Percentiles rank a stretch among this genome's conserved stretches.
Conservation (phyloP, 257 asterid species). For the Capsicum pubescens region DNA sequence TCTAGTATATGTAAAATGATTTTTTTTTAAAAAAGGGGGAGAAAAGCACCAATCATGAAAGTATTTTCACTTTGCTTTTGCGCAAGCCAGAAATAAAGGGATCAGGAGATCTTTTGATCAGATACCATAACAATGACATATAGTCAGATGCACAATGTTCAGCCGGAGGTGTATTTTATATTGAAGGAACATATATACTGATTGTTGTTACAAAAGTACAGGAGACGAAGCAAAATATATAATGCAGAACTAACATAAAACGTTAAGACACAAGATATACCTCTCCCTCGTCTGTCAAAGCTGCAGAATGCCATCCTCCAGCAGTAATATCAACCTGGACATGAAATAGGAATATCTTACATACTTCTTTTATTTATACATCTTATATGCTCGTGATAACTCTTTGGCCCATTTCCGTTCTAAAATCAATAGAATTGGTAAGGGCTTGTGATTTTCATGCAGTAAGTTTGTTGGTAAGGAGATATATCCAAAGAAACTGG, state of each 20-base stretch:
- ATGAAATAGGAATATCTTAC: constrained; percentile 29
- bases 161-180: not conserved
- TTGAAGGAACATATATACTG: constrained; percentile 5
- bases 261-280: constrained; percentile 41
- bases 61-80: constrained; percentile 17
- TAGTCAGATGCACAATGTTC: not conserved
- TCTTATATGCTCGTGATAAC: not conserved
- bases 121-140: not conserved
- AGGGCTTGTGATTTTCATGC: not conserved
- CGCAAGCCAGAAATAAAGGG: not conserved
- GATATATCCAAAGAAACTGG: not conserved
- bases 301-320: constrained; percentile 99
- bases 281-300: constrained; percentile 93
- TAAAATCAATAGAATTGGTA: not conserved
- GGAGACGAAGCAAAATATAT: not conserved
- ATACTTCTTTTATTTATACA: constrained; percentile 28
- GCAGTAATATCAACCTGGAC: constrained; percentile 96
- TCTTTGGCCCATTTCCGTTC: constrained; percentile 8
- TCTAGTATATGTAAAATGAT: not conserved
- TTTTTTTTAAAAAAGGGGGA: not conserved
- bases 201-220: not conserved
- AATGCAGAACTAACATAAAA: constrained; percentile 24
- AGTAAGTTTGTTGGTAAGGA: not conserved
- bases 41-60: not conserved
- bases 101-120: not conserved